phyloP scores from a whole-genome alignment of 1,284 basidiomycete species.

The Ceratobasidium papillatum region DNA sequence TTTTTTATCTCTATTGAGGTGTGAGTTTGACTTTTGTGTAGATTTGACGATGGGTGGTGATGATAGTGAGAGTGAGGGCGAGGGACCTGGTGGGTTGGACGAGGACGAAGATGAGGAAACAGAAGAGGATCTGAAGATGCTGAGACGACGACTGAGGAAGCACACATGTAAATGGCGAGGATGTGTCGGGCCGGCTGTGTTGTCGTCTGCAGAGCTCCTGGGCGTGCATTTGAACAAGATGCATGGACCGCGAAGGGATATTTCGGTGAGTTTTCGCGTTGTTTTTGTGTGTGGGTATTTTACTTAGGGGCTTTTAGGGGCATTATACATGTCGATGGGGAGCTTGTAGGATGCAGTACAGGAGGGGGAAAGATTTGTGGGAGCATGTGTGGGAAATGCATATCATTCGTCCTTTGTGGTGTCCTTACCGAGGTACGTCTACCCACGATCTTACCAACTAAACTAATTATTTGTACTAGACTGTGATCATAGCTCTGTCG shows the following conservation, averaged over 20 bases:
- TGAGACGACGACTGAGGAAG: slow-evolving; percentile 16
- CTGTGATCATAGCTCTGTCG: slow-evolving; percentile 1
- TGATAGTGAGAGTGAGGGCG: background rate
- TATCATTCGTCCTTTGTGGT: slow-evolving; percentile 2
- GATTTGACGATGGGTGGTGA: background rate
- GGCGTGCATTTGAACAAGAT: slow-evolving; percentile 31
- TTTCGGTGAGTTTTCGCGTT: slow-evolving; percentile 1
- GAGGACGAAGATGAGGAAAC: background rate
- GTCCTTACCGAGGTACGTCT: slow-evolving; percentile 27
- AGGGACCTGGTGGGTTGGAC: background rate
- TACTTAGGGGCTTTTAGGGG: background rate
- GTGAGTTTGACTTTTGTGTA: slow-evolving; percentile 3
- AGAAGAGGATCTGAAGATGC: slow-evolving; percentile 23
- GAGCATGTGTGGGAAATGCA: slow-evolving; percentile 28
- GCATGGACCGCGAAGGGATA: background rate
- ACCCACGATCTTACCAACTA: background rate
- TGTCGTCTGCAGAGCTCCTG: slow-evolving; percentile 21
- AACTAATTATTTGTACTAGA: background rate
- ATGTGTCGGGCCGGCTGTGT: slow-evolving; percentile 24
- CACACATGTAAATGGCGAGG: slow-evolving; percentile 30
- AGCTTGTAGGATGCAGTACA: background rate
- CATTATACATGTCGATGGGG: slow-evolving; percentile 27
- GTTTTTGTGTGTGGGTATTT: background rate
- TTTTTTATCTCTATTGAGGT: background rate
- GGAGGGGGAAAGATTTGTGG: slow-evolving; percentile 14